Percentiles rank a stretch among this genome's conserved stretches.
These are phyloP conservation scores for Cubamyces lactineus DNA, from an alignment of 768 basidiomycete species.

Conservation along the genomic window DNA sequence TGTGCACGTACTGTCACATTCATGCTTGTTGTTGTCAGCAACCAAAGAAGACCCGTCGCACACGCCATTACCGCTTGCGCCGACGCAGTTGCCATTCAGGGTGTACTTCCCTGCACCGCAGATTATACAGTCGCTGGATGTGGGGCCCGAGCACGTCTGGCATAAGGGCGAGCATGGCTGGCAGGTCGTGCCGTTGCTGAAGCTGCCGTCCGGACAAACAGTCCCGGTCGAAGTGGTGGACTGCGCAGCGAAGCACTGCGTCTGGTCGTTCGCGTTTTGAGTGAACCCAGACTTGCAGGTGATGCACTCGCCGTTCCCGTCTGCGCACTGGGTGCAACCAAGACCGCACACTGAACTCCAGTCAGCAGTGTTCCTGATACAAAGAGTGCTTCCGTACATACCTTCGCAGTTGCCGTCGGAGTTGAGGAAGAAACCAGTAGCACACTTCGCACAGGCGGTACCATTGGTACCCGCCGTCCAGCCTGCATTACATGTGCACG, in stretches of 20 bases:
- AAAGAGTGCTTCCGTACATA: slow-evolving; percentile 36
- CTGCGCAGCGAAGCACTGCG: slow-evolving; percentile 61
- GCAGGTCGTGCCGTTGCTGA: slow-evolving; percentile 59
- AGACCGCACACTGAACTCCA: slow-evolving; percentile 61
- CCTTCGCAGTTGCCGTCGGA: slow-evolving; percentile 75
- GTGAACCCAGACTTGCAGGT: slow-evolving; percentile 74
- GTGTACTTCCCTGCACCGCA: slow-evolving; percentile 66
- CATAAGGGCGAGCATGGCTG: slow-evolving; percentile 65
- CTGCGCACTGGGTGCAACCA: slow-evolving; percentile 72
- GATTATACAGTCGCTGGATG: slow-evolving; percentile 70
- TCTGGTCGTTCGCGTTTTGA: slow-evolving; percentile 64
- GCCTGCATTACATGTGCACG: slow-evolving; percentile 77
- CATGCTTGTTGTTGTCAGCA: slow-evolving; percentile 80
- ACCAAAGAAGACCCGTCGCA: slow-evolving; percentile 73
- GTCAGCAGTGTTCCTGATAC: neutral
- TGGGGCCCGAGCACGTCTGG: slow-evolving; percentile 67
- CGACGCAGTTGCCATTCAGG: slow-evolving; percentile 73
- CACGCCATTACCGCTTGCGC: slow-evolving; percentile 65
- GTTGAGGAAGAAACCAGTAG: slow-evolving; percentile 72
- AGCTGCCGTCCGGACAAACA: slow-evolving; percentile 68
- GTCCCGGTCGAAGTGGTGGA: slow-evolving; percentile 55
- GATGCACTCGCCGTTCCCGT: slow-evolving; percentile 69
- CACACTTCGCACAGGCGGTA: slow-evolving; percentile 76
- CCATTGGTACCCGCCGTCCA: slow-evolving; percentile 75
- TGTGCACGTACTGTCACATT: slow-evolving; percentile 73